Conservation (phyloP, 2,329 filamentous ascomycete species). For the Knufia petricola region DNA sequence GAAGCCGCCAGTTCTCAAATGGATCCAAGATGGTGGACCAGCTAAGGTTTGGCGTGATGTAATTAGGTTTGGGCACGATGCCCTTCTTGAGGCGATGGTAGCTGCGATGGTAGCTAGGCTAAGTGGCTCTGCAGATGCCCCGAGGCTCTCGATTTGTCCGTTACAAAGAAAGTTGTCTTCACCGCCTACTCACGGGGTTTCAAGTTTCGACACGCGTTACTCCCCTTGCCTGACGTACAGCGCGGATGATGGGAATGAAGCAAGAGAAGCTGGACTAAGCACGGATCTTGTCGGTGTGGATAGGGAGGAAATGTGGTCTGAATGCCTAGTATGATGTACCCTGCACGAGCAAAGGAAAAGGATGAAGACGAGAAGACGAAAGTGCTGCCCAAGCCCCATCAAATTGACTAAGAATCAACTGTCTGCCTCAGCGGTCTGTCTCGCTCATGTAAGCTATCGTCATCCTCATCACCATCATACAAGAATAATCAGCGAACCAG, state of each 20-base stretch:
- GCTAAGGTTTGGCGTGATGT: background rate
- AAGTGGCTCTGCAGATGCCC: background rate
- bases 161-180: background rate
- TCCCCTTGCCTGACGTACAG: conserved; percentile 5
- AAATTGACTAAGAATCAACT: background rate
- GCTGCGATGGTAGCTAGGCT: too few relatives aligned
- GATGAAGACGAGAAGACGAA: background rate
- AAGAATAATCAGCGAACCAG: too few relatives aligned
- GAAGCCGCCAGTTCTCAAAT: background rate
- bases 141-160: background rate
- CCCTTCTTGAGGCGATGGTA: too few relatives aligned
- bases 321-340: background rate
- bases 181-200: conserved; percentile 3
- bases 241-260: background rate
- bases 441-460: too few relatives aligned
- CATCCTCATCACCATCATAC: too few relatives aligned
- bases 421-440: too few relatives aligned
- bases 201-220: background rate
- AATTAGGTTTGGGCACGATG: too few relatives aligned
- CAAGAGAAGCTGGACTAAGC: background rate
- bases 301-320: background rate
- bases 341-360: conserved; percentile 2
- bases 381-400: background rate
- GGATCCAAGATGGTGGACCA: background rate
- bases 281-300: background rate